Conservation (phyloP, 1,139 yeast genomes). For the Ashbya aceris region DNA sequence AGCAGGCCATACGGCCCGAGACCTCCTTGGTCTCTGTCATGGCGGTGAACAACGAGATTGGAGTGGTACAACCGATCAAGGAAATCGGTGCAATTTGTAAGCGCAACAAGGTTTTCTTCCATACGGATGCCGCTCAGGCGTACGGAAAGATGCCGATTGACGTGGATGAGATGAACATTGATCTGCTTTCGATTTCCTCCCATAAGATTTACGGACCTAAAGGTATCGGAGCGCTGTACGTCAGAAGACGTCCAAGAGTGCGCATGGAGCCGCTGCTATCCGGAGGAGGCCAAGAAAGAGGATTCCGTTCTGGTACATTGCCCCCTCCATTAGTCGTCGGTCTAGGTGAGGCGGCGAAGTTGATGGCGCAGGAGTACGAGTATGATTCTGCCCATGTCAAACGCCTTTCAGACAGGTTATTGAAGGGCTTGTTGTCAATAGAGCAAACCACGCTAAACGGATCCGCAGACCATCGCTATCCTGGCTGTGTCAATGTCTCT, state of each 20-base stretch:
- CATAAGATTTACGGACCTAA: conserved; percentile 98
- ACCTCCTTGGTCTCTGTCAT: conserved; percentile 87
- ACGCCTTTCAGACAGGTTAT: conserved; percentile 62
- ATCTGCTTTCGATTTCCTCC: conserved; percentile 84
- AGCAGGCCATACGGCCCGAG: conserved; percentile 79
- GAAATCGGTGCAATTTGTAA: conserved; percentile 89
- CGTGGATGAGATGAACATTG: conserved; percentile 89
- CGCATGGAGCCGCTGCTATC: conserved; percentile 89
- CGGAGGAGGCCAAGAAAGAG: conserved; percentile 99
- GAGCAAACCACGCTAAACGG: conserved; percentile 92
- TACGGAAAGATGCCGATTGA: conserved; percentile 89
- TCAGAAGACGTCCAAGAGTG: conserved; percentile 97
- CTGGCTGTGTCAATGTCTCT: conserved; percentile 94
- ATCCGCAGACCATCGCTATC: conserved; percentile 58
- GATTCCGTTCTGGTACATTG: conserved; percentile 91
- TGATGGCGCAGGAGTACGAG: conserved; percentile 63
- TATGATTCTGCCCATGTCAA: conserved; percentile 66
- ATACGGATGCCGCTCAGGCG: conserved; percentile 98
- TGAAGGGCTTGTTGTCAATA: conserved; percentile 61
- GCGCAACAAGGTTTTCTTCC: conserved; percentile 84
- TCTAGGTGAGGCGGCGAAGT: conserved; percentile 93
- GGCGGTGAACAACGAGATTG: conserved; percentile 98
- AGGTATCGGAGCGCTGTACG: conserved; percentile 93
- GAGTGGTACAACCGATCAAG: conserved; percentile 91
- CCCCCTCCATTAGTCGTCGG: conserved; percentile 95